Conservation (phyloP, 1,284 basidiomycete genomes). For the Malassezia pachydermatis region DNA sequence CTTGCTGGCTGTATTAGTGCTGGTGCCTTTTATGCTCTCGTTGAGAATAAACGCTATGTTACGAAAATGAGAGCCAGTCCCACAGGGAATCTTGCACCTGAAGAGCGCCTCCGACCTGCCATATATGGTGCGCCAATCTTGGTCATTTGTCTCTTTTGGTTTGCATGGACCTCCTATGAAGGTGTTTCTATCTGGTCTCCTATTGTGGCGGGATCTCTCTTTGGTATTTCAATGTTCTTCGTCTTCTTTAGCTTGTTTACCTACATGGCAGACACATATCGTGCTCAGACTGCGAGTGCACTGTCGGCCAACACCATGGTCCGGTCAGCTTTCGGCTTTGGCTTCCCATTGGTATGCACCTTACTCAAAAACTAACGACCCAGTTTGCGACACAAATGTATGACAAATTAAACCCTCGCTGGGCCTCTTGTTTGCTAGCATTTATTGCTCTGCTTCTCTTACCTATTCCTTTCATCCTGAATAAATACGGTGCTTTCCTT, state of each 20-base stretch:
- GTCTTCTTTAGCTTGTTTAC: conserved; percentile 53
- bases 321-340: conserved; percentile 58
- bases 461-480: conserved; percentile 57
- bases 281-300: conserved; percentile 52
- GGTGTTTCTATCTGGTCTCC: conserved; percentile 50
- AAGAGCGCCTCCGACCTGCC: conserved; percentile 35
- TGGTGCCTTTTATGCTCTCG: conserved; percentile 23
- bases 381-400: conserved; percentile 53
- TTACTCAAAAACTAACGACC: not conserved
- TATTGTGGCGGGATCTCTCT: conserved; percentile 51
- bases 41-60: conserved; percentile 20
- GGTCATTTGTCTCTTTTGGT: conserved; percentile 49
- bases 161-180: conserved; percentile 32
- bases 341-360: conserved; percentile 47
- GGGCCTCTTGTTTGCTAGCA: conserved; percentile 63
- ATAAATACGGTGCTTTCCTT: conserved; percentile 48
- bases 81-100: conserved; percentile 28
- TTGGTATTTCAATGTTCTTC: conserved; percentile 52
- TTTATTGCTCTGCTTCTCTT: conserved; percentile 60
- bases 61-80: conserved; percentile 26
- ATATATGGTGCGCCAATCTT: conserved; percentile 47
- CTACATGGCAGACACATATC: conserved; percentile 53
- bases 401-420: conserved; percentile 58
- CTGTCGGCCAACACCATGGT: conserved; percentile 61
- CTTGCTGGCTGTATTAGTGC: conserved; percentile 35